Evolutionary conservation across 305 asterid species (phyloP).

Genomic region (Euphrasia arctica): DNA sequence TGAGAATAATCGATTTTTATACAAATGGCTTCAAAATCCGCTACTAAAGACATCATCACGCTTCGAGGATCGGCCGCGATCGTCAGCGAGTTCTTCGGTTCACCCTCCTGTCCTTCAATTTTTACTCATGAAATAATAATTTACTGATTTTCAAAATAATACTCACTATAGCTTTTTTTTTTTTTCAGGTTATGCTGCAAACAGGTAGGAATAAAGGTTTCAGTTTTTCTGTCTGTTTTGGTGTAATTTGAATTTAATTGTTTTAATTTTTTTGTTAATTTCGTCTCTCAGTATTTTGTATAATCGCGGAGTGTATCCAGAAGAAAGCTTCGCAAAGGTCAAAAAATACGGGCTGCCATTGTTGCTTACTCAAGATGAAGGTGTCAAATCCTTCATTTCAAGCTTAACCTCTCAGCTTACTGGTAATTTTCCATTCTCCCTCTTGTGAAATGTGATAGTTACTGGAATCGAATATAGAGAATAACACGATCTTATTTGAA

Average conservation of each 20-base stretch:
- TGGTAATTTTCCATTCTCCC: conserved; percentile 36
- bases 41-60: conserved; percentile 80
- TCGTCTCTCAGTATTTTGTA: conserved; percentile 56
- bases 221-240: not conserved
- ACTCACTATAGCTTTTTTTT: not conserved
- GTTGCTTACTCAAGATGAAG: conserved; percentile 94
- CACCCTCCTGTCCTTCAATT: not conserved
- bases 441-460: not conserved
- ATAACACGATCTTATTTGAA: too few species aligned
- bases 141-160: not conserved
- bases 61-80: conserved; percentile 94
- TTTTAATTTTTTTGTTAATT: not conserved
- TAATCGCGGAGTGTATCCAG: conserved; percentile 89
- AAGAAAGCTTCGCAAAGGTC: conserved; percentile 78
- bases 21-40: conserved; percentile 69
- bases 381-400: conserved; percentile 79
- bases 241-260: conserved; percentile 25
- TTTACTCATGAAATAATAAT: not conserved
- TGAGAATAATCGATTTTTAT: not conserved
- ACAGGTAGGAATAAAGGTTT: conserved; percentile 43
- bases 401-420: conserved; percentile 82
- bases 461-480: too few species aligned
- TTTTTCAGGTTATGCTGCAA: conserved; percentile 82
- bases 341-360: conserved; percentile 95
- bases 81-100: conserved; percentile 87